Base-by-base conservation (phyloP, 768 basidiomycete species). In the Russula earlei region DNA sequence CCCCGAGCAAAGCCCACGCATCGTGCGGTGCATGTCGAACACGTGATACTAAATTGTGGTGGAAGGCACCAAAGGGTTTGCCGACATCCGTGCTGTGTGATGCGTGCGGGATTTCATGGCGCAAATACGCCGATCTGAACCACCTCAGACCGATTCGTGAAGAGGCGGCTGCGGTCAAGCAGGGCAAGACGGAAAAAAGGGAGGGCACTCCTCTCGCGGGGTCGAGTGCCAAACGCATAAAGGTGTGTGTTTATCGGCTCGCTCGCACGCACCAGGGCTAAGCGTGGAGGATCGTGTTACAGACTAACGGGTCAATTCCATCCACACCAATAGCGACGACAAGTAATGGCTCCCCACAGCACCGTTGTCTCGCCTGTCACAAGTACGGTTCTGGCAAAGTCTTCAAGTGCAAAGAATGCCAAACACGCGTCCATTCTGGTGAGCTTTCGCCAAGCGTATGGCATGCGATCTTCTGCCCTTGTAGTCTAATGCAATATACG, bases 41-140 rank as follows among this genome's bases (percentile, higher is more conserved):
- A 7, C 82, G 84, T 53, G 87, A 91, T 57, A 87, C 87, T 6
- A 75, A 75, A 36, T 72, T 70, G 3, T 96, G 92, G 92, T 96
- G 91, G 91, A 89, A 87, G 67, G 91, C 91, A 14, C 93, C 92
- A 2, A 89, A 89, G 66, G 87, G 86, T 20, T 77, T 94, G n/a
- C 69, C 76, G 0, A 85, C 85, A 2, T 77, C 76, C 56, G 78
- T 91, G 37, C 80, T 95, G 51, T 96, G 92, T 66, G 89, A 94
- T 44, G 75, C 69, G 27, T 96, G 92, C 65, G 92, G 92, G 12
- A 79, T 82, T 43, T 87, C 86, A 61, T 96, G 91, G 86, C 77
- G 92, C 63, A 96, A 94, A 70, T 96, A 96, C 67, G 92, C 90
- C 0, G 91, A 94, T 62, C 74, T 93, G 47, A 89, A 84, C 62